Percentiles rank a stretch among this genome's conserved stretches.
Evolutionary conservation across 768 basidiomycete species (phyloP).

Genomic region (Amanita pseudoporphyria): DNA sequence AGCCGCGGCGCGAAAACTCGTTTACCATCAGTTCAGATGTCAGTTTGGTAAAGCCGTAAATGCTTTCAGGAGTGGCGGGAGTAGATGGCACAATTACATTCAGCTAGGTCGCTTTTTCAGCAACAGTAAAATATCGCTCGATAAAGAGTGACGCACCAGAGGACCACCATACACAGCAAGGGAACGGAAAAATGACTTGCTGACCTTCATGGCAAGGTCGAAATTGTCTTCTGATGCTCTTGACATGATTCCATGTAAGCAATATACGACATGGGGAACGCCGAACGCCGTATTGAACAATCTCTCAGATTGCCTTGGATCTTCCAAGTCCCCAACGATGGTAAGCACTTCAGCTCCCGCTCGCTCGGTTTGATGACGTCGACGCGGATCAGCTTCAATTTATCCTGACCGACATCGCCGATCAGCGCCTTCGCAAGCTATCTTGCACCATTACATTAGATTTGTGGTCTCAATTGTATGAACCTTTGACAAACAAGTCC

Average conservation of each 20-base stretch:
- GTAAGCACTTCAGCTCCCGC: conserved; percentile 19
- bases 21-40: conserved; percentile 46
- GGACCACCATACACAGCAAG: conserved; percentile 53
- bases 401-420: conserved; percentile 22
- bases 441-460: background rate
- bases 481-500: conserved; percentile 20
- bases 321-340: conserved; percentile 32
- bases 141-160: conserved; percentile 19
- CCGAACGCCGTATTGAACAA: conserved; percentile 31
- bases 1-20: conserved; percentile 49
- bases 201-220: conserved; percentile 40
- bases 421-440: conserved; percentile 28
- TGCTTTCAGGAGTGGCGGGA: conserved; percentile 43
- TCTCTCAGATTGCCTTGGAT: conserved; percentile 21
- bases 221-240: conserved; percentile 53
- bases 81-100: conserved; percentile 36
- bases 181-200: conserved; percentile 15
- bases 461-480: background rate
- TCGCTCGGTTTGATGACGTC: conserved; percentile 34
- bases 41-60: conserved; percentile 50
- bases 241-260: conserved; percentile 54
- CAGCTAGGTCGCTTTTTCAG: conserved; percentile 20
- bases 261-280: conserved; percentile 35
- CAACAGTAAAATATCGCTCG: background rate
- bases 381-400: conserved; percentile 37